phyloP scores from a whole-genome alignment of 768 basidiomycete species.

The Suillus discolor region DNA sequence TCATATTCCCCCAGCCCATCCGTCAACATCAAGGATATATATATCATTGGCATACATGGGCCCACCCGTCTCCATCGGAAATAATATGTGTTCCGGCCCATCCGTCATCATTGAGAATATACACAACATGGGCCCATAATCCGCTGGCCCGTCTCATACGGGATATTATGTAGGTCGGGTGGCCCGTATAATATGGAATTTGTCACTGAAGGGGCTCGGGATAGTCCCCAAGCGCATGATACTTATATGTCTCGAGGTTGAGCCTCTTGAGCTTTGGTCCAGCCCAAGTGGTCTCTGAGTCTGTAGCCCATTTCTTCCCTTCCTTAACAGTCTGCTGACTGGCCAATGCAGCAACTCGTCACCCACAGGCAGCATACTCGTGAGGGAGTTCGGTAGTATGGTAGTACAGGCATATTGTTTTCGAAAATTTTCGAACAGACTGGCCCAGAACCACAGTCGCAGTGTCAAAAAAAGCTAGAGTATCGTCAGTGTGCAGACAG shows the following conservation, averaged over 20 bases:
- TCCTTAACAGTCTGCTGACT: background rate
- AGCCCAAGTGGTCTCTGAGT: background rate
- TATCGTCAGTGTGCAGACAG: background rate
- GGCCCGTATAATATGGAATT: too few relatives aligned
- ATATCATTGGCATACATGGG: too few relatives aligned
- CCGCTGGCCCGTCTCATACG: too few relatives aligned
- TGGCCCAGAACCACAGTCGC: constrained; percentile 26
- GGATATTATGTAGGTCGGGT: too few relatives aligned
- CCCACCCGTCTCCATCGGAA: too few relatives aligned
- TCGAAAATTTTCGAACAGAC: constrained; percentile 25
- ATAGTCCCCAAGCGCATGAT: constrained; percentile 18
- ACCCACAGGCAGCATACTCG: constrained; percentile 28
- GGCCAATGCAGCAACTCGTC: constrained; percentile 14
- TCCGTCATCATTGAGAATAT: too few relatives aligned
- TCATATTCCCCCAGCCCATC: too few relatives aligned
- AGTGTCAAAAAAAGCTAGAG: constrained; percentile 21
- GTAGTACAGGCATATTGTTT: constrained; percentile 23
- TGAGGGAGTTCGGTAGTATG: constrained; percentile 32
- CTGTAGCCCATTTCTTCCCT: background rate
- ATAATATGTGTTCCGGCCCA: too few relatives aligned
- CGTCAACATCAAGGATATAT: too few relatives aligned
- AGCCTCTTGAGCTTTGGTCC: constrained; percentile 8
- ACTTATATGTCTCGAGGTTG: constrained; percentile 16
- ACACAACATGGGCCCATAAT: too few relatives aligned
- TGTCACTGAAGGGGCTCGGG: too few relatives aligned